These are phyloP conservation scores for Penicillium palitans DNA, from an alignment of 2,329 filamentous ascomycete genomes.

Conservation along the genomic window DNA sequence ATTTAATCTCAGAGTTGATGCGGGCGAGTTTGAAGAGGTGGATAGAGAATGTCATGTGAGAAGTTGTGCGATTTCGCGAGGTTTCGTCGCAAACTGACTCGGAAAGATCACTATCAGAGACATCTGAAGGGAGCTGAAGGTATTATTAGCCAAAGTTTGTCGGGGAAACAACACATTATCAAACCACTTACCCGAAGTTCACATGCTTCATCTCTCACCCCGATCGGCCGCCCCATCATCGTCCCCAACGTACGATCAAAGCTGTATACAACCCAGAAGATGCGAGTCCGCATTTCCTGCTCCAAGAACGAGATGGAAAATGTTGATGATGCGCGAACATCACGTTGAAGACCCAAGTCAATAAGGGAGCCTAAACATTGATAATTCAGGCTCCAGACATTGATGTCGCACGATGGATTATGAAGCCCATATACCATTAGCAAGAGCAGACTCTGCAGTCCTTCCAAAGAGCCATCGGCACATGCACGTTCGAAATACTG, in stretches of 20 bases:
- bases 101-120: conserved; percentile 21
- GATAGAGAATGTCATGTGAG: conserved; percentile 47
- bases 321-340: conserved; percentile 44
- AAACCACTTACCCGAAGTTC: conserved; percentile 48
- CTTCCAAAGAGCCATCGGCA: conserved; percentile 51
- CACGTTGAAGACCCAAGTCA: conserved; percentile 55
- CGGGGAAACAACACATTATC: too few species aligned
- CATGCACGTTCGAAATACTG: conserved; percentile 50
- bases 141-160: conserved; percentile 16
- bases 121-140: conserved; percentile 21
- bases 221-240: conserved; percentile 59
- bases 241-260: conserved; percentile 56
- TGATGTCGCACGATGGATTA: conserved; percentile 51
- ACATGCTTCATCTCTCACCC: conserved; percentile 56
- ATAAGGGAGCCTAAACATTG: conserved; percentile 55
- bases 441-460: conserved; percentile 50
- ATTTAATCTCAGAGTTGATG: conserved; percentile 61
- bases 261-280: conserved; percentile 57
- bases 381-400: conserved; percentile 58
- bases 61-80: conserved; percentile 10
- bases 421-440: conserved; percentile 53
- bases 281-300: conserved; percentile 56
- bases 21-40: conserved; percentile 48
- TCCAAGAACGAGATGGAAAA: conserved; percentile 49
- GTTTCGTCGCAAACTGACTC: not conserved